Conservation (phyloP, 441 rosid genomes). For the Kokia cookei region DNA sequence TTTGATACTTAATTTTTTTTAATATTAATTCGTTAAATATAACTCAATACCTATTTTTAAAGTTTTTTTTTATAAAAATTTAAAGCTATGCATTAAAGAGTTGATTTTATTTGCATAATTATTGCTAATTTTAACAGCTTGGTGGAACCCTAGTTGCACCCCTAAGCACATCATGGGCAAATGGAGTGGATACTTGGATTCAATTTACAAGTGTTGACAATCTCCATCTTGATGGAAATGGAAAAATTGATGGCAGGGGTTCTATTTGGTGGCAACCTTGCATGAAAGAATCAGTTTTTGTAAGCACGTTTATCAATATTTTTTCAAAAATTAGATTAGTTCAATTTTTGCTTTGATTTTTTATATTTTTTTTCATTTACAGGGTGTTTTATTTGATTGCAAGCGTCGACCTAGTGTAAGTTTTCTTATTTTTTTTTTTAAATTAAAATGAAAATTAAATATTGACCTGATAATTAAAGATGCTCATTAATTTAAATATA, state of each 20-base stretch:
- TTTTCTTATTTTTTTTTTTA: neutral
- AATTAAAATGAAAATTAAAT: neutral
- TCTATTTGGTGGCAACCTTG: constrained; percentile 24
- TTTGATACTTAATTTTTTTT: no score
- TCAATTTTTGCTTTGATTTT: neutral
- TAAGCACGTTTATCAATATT: neutral
- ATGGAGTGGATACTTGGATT: neutral
- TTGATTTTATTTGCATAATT: no score
- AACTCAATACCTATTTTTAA: no score
- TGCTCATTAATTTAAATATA: no score
- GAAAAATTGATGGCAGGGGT: constrained; percentile 31
- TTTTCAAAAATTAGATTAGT: neutral
- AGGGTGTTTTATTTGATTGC: neutral
- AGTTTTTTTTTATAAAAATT: no score
- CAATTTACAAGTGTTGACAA: constrained; percentile 6
- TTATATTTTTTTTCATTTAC: neutral
- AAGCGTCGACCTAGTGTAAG: neutral
- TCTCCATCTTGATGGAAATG: constrained; percentile 22
- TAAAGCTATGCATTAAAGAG: no score
- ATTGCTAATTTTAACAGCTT: constrained; percentile 11
- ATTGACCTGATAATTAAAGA: no score
- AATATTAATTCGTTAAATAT: no score
- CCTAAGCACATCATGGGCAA: neutral
- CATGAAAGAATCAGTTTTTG: neutral
- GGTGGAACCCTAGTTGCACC: constrained; percentile 29